Conservation (phyloP, 257 asterid species). For the Ajuga chamaepitys region DNA sequence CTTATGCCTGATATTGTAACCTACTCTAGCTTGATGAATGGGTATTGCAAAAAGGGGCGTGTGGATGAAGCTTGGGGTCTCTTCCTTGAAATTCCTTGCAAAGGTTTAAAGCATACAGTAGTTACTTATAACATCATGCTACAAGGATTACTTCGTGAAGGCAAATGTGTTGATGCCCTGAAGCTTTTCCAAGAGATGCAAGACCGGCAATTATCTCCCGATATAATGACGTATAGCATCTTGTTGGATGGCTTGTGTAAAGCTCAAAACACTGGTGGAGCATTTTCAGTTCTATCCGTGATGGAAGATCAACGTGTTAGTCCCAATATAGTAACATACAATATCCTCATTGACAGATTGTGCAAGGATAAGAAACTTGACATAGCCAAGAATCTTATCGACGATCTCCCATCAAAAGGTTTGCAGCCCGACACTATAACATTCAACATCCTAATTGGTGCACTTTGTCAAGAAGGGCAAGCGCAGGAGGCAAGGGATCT, state of each 20-base stretch:
- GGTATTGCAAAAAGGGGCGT: background rate
- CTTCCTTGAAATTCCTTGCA: background rate
- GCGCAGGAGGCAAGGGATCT: background rate
- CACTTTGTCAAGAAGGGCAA: background rate
- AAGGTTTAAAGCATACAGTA: background rate
- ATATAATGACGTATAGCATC: background rate
- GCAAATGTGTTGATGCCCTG: background rate
- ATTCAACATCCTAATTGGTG: background rate
- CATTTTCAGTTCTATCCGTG: background rate
- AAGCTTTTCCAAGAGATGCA: background rate
- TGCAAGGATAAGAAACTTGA: background rate
- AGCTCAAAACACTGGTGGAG: background rate
- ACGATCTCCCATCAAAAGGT: background rate
- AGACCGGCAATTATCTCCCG: background rate
- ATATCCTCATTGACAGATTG: background rate
- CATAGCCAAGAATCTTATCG: background rate
- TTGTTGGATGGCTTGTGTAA: background rate
- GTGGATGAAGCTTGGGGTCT: background rate
- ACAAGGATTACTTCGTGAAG: background rate
- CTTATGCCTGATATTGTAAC: background rate
- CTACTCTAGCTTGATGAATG: background rate
- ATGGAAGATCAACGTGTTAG: background rate
- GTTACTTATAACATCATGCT: background rate
- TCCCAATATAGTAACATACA: background rate
- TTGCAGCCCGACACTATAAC: background rate